Base-by-base conservation (phyloP, 495 filamentous ascomycete species). In the Delitschia confertaspora region DNA sequence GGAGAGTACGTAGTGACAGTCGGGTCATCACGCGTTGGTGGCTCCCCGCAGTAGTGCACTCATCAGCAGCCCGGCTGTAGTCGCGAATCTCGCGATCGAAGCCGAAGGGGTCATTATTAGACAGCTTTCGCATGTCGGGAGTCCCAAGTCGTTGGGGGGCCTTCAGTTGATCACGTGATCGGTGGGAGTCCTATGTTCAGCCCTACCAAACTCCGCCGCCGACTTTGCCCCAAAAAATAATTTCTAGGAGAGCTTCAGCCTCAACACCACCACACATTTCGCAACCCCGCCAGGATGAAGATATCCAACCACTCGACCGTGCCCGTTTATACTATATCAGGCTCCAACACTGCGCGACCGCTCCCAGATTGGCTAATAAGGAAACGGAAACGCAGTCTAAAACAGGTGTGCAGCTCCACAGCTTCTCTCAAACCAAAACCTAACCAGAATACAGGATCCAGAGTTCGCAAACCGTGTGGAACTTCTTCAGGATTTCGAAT, bases 401-500 rank as follows among this genome's bases (percentile, higher is more conserved):
- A 95, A 63, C 80, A n/a, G n/a, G n/a, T n/a, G n/a, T n/a, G n/a
- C n/a, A n/a, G n/a, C n/a, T n/a, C n/a, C n/a, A n/a, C n/a, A n/a
- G n/a, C n/a, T n/a, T n/a, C n/a, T n/a, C n/a, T n/a, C n/a, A n/a
- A n/a, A n/a, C n/a, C n/a, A n/a, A n/a, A n/a, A n/a, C n/a, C n/a
- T n/a, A n/a, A n/a, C n/a, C n/a, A n/a, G n/a, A n/a, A n/a, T n/a
- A n/a, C n/a, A 88, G 45, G 91, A 96, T 57, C 76, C 84, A 35
- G 88, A 94, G 53, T 95, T 83, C 65, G 79, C 86, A 41, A 93
- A 86, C 60, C 82, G 91, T 38, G 82, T 99, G 45, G 93, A 99
- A 62, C 69, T 99, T 35, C 71, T 99, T 18, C 93, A 99, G 57
- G 89, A 96, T 58, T 99, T 99, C 59, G 88, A 93, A 56, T 99